Conservation (phyloP, 371 early-diverging fungal genomes). For the Smittium culicis region DNA sequence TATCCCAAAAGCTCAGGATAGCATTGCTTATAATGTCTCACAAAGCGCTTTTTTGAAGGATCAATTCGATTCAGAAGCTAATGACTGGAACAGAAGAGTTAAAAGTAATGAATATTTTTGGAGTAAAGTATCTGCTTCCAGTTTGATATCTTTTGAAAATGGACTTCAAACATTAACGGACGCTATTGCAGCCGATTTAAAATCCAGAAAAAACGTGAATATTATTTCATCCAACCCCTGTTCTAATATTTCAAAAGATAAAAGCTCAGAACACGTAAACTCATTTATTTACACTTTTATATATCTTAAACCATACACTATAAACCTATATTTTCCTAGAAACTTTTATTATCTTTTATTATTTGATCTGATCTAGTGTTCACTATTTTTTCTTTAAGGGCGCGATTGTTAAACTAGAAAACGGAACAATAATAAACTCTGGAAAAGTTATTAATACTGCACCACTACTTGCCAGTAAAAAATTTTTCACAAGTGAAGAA, state of each 20-base stretch:
- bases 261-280: too few relatives aligned
- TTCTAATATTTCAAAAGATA: constrained; percentile 9
- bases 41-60: background rate
- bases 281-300: too few relatives aligned
- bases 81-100: constrained; percentile 28
- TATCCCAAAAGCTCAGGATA: constrained; percentile 8
- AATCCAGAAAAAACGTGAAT: constrained; percentile 33
- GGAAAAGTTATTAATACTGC: constrained; percentile 55
- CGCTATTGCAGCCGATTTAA: constrained; percentile 37
- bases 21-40: background rate
- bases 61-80: constrained; percentile 28
- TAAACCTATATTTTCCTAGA: too few relatives aligned
- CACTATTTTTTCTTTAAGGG: constrained; percentile 6
- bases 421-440: constrained; percentile 21
- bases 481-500: constrained; percentile 19
- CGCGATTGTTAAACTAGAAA: constrained; percentile 17
- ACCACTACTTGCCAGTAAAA: constrained; percentile 37
- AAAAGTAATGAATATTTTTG: constrained; percentile 41
- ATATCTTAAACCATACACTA: too few relatives aligned
- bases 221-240: constrained; percentile 26
- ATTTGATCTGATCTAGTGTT: too few relatives aligned
- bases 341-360: too few relatives aligned
- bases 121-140: constrained; percentile 41
- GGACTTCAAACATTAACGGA: constrained; percentile 63
- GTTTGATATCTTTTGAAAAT: constrained; percentile 62